Conservation (phyloP, 192 early-diverging fungal genomes). For the Phlyctochytrium arcticum region DNA sequence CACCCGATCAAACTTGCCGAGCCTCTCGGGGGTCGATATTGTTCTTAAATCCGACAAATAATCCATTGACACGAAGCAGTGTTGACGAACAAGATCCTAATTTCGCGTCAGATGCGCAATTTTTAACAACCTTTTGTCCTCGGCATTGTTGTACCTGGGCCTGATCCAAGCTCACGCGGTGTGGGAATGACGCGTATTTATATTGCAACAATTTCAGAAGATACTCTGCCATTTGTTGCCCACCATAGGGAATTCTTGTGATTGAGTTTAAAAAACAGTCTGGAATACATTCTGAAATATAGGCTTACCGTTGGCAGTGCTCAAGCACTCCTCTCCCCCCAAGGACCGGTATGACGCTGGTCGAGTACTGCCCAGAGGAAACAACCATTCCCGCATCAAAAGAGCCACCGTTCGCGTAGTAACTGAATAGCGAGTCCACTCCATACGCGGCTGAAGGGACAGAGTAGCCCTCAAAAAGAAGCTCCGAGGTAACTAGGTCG, state of each 20-base stretch:
- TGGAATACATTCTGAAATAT: not conserved
- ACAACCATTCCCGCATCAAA: slow-evolving; percentile 64
- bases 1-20: slow-evolving; percentile 61
- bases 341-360: slow-evolving; percentile 73
- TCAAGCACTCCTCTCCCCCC: slow-evolving; percentile 57
- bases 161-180: slow-evolving; percentile 71
- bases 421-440: slow-evolving; percentile 83
- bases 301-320: slow-evolving; percentile 64
- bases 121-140: too few species aligned
- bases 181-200: slow-evolving; percentile 87
- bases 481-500: slow-evolving; percentile 72
- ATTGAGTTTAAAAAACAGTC: not conserved
- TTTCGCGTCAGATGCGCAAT: slow-evolving; percentile 5
- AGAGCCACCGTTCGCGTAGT: slow-evolving; percentile 63
- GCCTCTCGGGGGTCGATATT: slow-evolving; percentile 51
- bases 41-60: slow-evolving; percentile 66
- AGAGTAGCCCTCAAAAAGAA: slow-evolving; percentile 83
- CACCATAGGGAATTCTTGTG: slow-evolving; percentile 72
- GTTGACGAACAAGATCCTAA: slow-evolving; percentile 65
- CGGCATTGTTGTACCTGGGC: slow-evolving; percentile 63
- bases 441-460: slow-evolving; percentile 77
- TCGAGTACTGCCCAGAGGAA: slow-evolving; percentile 64
- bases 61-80: slow-evolving; percentile 69
- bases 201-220: slow-evolving; percentile 84
- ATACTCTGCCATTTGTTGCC: slow-evolving; percentile 68